phyloP scores from a whole-genome alignment of 306 rosid species.

The Malus fusca region DNA sequence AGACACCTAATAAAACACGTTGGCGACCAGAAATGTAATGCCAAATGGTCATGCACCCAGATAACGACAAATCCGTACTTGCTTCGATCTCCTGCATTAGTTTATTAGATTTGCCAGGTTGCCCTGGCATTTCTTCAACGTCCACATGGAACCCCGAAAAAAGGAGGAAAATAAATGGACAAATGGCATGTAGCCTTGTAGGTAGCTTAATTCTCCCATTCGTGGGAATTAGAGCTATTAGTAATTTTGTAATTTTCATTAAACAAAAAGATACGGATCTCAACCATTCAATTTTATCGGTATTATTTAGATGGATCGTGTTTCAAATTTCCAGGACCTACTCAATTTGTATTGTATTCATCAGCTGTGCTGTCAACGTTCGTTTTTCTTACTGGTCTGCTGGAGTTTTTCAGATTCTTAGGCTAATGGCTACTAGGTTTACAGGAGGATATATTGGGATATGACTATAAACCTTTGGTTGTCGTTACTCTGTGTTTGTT shows the following conservation, averaged over 20 bases:
- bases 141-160: background rate
- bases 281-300: background rate
- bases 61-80: background rate
- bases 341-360: background rate
- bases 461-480: background rate
- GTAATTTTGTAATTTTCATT: background rate
- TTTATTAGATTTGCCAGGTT: conserved; percentile 21
- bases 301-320: background rate
- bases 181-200: background rate
- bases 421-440: too few species aligned
- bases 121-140: conserved; percentile 1
- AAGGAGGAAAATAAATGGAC: too few species aligned
- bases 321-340: background rate
- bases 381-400: too few species aligned
- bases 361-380: background rate
- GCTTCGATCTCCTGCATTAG: conserved; percentile 4
- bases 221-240: conserved; percentile 10
- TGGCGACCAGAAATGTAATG: background rate
- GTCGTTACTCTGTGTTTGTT: conserved; percentile 1
- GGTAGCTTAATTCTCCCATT: conserved; percentile 5
- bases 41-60: background rate
- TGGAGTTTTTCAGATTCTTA: too few species aligned
- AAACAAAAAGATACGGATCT: conserved; percentile 7
- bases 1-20: background rate
- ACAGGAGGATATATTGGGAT: background rate